Base-by-base conservation (phyloP, 768 basidiomycete species). In the Glaciozyma antarctica region DNA sequence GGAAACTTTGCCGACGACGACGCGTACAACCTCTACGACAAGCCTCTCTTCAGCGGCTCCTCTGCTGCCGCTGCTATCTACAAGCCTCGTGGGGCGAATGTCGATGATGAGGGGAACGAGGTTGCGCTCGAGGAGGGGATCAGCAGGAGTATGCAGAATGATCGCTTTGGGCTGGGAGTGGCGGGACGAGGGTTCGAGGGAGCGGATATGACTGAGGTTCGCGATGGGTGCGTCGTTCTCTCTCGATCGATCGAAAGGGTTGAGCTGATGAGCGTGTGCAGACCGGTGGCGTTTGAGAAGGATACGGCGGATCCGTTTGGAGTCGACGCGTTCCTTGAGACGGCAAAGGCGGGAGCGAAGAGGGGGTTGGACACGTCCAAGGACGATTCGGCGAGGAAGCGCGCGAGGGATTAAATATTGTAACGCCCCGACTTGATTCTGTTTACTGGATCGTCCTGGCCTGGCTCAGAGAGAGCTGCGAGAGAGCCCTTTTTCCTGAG, bases 1-100 rank as follows among this genome's bases (percentile, higher is more conserved):
- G 81, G 80, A 51, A 82, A 81, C 61, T 97, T 98, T 77, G 95
- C 84, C 41, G 88, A 90, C 70, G 90, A 94, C 43, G 95, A 98
- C 60, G 81, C 84, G n/a, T 98, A 98, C 78, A 88, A 86, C 72
- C 78, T 99, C 32, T 98, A 97, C 78, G 95, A 99, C 76, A 84
- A 85, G 58, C 92, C 94, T 5, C 80, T 99, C 58, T 99, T 99
- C 83, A 88, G 91, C 72, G 94, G 95, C 2, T 94, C 93, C 3
- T 86, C 87, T 6, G 94, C 94, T 22, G 92, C 90, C 0, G 91
- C 94, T n/a, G 95, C 95, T n/a, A 99, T 99, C 71, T 99, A 99
- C 82, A 94, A 93, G 77, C 90, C 94, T 7, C 82, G 86, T 32
- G 92, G 93, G 0, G 88, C 90, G 71, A 88, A 90, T 64, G 75